phyloP scores from a whole-genome alignment of 2,329 filamentous ascomycete genomes.

The Cadophora gregata region DNA sequence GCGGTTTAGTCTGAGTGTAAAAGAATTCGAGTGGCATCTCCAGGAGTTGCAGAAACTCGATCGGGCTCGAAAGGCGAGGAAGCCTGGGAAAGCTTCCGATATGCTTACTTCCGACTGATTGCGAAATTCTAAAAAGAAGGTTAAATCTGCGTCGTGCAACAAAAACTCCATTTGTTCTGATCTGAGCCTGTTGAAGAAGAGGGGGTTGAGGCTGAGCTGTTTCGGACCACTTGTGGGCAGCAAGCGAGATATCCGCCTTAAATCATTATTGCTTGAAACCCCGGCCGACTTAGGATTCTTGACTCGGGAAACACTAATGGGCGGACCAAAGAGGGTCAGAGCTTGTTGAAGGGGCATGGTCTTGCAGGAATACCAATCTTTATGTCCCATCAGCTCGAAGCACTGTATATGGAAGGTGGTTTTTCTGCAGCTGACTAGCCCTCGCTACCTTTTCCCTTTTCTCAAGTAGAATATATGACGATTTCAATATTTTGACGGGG shows the following conservation, averaged over 20 bases:
- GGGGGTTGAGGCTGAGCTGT: neutral
- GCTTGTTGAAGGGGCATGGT: neutral
- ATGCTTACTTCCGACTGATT: constrained; percentile 6
- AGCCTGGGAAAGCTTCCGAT: neutral
- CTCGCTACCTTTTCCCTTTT: neutral
- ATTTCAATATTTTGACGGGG: neutral
- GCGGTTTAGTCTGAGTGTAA: constrained; percentile 4
- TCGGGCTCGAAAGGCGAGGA: neutral
- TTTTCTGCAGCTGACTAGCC: neutral
- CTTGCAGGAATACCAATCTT: neutral
- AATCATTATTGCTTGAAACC: neutral
- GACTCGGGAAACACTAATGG: neutral
- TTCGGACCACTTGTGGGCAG: neutral
- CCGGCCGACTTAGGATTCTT: neutral
- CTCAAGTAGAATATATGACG: neutral
- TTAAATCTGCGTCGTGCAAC: constrained; percentile 20
- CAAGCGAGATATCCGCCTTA: neutral
- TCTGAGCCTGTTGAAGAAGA: constrained; percentile 1
- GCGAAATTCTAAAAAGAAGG: constrained; percentile 2
- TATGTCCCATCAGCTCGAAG: neutral
- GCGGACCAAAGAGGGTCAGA: neutral
- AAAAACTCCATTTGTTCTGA: neutral
- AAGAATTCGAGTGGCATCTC: constrained; percentile 5
- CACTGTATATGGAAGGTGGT: neutral
- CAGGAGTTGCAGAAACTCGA: neutral